Percentiles rank a stretch among this genome's conserved stretches.
phyloP scores from a whole-genome alignment of 1,284 basidiomycete species.

The Ustilago sp. region DNA sequence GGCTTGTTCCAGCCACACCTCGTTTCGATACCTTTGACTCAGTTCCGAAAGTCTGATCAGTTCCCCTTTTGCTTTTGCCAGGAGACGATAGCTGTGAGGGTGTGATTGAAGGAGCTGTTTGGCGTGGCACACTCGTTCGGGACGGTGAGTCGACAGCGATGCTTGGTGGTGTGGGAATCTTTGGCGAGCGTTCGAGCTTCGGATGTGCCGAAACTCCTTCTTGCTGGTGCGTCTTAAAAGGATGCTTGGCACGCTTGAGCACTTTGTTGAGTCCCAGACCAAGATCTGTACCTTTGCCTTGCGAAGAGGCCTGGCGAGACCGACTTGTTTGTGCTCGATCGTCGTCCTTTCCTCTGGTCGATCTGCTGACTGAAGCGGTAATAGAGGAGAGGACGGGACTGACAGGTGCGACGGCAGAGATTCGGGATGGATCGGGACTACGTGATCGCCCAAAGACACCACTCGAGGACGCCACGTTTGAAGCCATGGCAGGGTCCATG shows the following conservation, averaged over 20 bases:
- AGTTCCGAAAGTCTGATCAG: neutral
- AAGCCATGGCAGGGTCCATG: neutral
- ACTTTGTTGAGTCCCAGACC: slow-evolving; percentile 33
- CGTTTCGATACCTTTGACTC: slow-evolving; percentile 19
- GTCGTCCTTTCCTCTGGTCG: slow-evolving; percentile 1
- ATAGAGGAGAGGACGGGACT: slow-evolving; percentile 26
- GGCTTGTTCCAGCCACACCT: slow-evolving; percentile 1
- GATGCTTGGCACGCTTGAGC: slow-evolving; percentile 27
- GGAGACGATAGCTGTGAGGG: slow-evolving; percentile 14
- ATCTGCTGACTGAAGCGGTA: slow-evolving; percentile 8
- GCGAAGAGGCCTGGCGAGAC: neutral
- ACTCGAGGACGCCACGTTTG: neutral
- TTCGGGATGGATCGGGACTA: slow-evolving; percentile 12
- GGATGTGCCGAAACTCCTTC: slow-evolving; percentile 3
- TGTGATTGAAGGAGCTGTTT: neutral
- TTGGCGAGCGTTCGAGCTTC: neutral
- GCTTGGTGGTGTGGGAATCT: slow-evolving; percentile 1
- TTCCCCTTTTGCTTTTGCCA: slow-evolving; percentile 18
- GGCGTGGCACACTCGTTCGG: neutral
- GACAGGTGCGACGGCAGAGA: slow-evolving; percentile 5
- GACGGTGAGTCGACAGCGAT: slow-evolving; percentile 9
- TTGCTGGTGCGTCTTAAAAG: slow-evolving; percentile 13
- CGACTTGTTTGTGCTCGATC: neutral
- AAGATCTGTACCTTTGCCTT: slow-evolving; percentile 18
- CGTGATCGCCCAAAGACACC: neutral